phyloP scores from a whole-genome alignment of 202 grass and related monocot genomes.

The Panicum hallii region DNA sequence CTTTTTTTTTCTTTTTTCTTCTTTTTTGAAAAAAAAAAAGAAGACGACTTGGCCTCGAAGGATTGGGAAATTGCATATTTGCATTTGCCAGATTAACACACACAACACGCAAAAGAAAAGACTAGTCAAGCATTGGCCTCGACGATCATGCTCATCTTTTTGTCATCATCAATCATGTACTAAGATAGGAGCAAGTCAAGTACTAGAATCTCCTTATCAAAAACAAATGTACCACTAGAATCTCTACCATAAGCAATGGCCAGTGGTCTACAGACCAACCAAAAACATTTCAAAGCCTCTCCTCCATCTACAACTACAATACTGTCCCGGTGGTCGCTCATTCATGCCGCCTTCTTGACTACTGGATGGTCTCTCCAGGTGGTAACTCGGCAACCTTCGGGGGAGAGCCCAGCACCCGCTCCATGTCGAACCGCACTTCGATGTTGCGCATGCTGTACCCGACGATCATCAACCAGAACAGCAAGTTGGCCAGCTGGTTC shows the following conservation, averaged over 20 bases:
- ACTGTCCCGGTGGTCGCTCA: background rate
- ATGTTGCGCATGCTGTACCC: slow-evolving; percentile 96
- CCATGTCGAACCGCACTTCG: slow-evolving; percentile 97
- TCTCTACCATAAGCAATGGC: background rate
- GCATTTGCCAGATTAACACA: background rate
- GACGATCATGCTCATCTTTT: no score
- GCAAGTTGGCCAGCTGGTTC: slow-evolving; percentile 77
- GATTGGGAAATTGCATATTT: background rate
- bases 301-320: slow-evolving; percentile 4
- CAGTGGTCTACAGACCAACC: background rate
- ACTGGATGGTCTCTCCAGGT: slow-evolving; percentile 63
- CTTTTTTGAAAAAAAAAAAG: no score
- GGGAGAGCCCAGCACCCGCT: slow-evolving; percentile 70
- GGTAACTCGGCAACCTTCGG: slow-evolving; percentile 77
- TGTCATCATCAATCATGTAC: no score
- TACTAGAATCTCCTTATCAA: no score
- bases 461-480: slow-evolving; percentile 97
- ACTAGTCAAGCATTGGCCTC: no score
- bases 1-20: no score
- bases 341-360: background rate
- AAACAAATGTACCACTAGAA: no score
- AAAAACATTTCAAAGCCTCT: slow-evolving; percentile 5
- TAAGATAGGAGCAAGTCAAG: no score
- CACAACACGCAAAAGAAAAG: background rate
- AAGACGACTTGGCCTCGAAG: background rate